Evolutionary conservation across 495 filamentous ascomycete genomes (phyloP).

Genomic region (Penicillium mononematosum): DNA sequence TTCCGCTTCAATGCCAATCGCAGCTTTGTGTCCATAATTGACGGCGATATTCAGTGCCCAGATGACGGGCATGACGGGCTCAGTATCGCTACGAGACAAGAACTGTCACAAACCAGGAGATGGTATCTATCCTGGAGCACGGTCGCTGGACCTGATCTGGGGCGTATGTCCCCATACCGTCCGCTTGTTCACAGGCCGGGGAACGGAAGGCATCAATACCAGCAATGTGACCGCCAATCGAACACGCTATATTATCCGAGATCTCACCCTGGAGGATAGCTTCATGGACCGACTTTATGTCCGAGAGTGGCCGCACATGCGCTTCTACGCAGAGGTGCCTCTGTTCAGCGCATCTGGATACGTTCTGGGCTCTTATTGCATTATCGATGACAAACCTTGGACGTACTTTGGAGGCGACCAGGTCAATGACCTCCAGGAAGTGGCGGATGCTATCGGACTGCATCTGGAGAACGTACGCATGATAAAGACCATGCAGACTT

Average conservation of each 20-base stretch:
- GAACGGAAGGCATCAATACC: conserved; percentile 24
- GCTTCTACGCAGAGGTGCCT: conserved; percentile 65
- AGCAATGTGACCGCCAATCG: conserved; percentile 27
- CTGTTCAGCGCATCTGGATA: conserved; percentile 57
- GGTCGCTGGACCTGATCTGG: conserved; percentile 41
- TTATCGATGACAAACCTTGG: conserved; percentile 56
- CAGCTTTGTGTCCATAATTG: conserved; percentile 59
- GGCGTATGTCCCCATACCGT: conserved; percentile 52
- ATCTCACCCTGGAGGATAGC: conserved; percentile 49
- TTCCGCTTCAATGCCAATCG: conserved; percentile 53
- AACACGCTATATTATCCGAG: conserved; percentile 49
- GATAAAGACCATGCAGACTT: conserved; percentile 30
- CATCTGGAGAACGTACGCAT: conserved; percentile 38
- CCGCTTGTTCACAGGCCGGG: conserved; percentile 32
- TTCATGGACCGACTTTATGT: conserved; percentile 48
- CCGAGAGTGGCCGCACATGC: conserved; percentile 40
- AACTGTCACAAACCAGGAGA: conserved; percentile 37
- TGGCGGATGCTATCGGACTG: conserved; percentile 31
- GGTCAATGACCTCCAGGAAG: conserved; percentile 29
- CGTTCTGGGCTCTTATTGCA: conserved; percentile 61
- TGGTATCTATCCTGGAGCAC: conserved; percentile 44
- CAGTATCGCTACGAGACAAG: conserved; percentile 45
- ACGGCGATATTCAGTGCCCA: conserved; percentile 62
- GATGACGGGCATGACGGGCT: conserved; percentile 56
- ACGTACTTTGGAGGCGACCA: conserved; percentile 31